Evolutionary conservation across 345 rosid species (phyloP), one percentile per base, ranked within the genome.

Genomic region (Pistacia integerrima): DNA sequence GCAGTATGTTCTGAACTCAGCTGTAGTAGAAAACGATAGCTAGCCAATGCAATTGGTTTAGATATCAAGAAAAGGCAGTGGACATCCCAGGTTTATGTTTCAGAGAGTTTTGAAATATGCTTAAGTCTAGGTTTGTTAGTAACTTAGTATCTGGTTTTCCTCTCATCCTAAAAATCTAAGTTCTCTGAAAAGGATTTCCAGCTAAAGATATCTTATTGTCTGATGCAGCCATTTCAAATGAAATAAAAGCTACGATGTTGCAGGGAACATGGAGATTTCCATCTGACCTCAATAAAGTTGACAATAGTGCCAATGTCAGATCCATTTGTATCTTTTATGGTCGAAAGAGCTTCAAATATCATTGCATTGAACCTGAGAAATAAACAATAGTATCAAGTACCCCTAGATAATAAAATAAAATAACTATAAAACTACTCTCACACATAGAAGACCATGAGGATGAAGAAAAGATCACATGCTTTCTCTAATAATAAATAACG

Each of bases 331-430:
- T 88, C 90, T 57, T 82, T 74, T 67, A 85, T 67, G 70, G 86
- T 51, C 65, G 97, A 86, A 83, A 94, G 86, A 62, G 96, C 96
- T 87, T 90, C 95, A 84, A 89, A 87, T 75, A 94, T 87, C 90
- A 90, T 81, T 58, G 82, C 82, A 73, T 89, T 83, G 72, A 87
- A 86, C 88, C 97, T 90, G 76, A 70, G 30, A 61, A 73, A 48
- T 11, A 68, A 59, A 13, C 22, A 68, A 22, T 67, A 13, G 55
- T 14, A 72, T 62, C 57, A 71, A 68, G 17, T 11, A 63, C 13
- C 64, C 11, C 54, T 54, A 33, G 22, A 18, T 69, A 22, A 28
- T 22, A 38, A 33, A 2, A 49, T 73, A 36, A 52, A 14, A 61
- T 33, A 5, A 4, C 28, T n/a, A 46, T 75, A 1, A 0, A 10